Percentiles rank a stretch among this genome's conserved stretches.
These are phyloP conservation scores for Citrullus colocynthis DNA, from an alignment of 306 rosid species.

Conservation along the genomic window DNA sequence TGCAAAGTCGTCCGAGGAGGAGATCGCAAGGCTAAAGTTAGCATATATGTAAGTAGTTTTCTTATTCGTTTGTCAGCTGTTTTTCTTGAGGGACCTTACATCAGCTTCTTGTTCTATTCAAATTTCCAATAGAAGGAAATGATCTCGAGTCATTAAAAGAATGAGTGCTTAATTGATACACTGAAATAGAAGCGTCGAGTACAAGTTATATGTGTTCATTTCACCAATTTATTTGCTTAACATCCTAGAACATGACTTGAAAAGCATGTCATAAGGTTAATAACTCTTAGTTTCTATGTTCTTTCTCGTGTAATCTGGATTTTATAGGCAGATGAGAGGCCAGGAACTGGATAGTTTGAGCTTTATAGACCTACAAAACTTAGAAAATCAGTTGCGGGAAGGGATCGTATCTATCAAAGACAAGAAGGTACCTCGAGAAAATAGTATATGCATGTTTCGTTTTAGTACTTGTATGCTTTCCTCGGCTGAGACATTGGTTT, in stretches of 20 bases:
- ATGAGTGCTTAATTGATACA: neutral
- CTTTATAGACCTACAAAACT: slow-evolving; percentile 34
- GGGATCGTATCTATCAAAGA: slow-evolving; percentile 40
- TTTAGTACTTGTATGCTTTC: neutral
- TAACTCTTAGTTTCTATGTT: neutral
- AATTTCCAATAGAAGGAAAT: neutral
- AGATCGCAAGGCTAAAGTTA: neutral
- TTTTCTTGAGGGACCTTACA: neutral
- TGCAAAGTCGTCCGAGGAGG: neutral
- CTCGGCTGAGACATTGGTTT: slow-evolving; percentile 3
- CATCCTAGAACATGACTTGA: neutral
- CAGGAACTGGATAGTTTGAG: slow-evolving; percentile 54
- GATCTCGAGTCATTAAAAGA: neutral
- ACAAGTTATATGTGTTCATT: neutral
- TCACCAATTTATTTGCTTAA: neutral
- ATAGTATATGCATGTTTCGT: neutral
- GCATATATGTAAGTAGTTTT: neutral
- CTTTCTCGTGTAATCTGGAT: neutral
- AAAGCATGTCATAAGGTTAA: neutral
- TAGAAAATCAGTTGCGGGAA: slow-evolving; percentile 47
- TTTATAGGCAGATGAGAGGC: slow-evolving; percentile 47
- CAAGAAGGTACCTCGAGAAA: slow-evolving; percentile 34
- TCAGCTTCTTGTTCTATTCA: neutral
- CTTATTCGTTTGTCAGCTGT: neutral
- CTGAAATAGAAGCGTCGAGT: neutral